Evolutionary conservation across 495 filamentous ascomycete species (phyloP), one percentile per base, ranked within the genome.

Genomic region (Copromyces sp.): DNA sequence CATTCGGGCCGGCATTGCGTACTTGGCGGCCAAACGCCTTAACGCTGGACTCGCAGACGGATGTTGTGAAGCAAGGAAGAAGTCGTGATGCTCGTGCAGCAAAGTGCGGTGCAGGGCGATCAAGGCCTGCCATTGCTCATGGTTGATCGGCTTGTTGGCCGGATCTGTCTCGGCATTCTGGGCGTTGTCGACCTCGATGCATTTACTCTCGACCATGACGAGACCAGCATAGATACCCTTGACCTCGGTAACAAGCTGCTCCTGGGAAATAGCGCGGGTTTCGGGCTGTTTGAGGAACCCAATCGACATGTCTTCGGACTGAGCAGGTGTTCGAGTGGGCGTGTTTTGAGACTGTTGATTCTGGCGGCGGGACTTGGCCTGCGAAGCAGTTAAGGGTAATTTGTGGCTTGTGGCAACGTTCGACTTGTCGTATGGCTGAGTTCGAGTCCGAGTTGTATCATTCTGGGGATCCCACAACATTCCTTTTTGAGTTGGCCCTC

Each of bases 1-100:
- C 89, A 96, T 92, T 1, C 93, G 82, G 4, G 90, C 90, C 0
- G 93, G 92, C 91, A 96, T 94, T 2, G 86, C 86, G 73, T 94
- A 93, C 72, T 91, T 91, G 6, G 87, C 83, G 0, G 92, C 88
- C 2, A 94, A 75, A 7, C 83, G 79, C 70, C 86, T 77, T 3
- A 95, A 73, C 3, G 87, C 86, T 1, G 83, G 83, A 68, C 39
- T 91, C 81, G 92, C 90, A 0, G 87, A 87, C 0, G 91, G 92
- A 74, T 95, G 91, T 73, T 94, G 92, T 1, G 89, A 90, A 0
- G 91, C 91, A 0, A 94, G 81, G 69, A 95, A 90, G 74, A 93
- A 93, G 70, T 93, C 92, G 74, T 94, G 91, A 73, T 93, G 90
- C 70, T 94, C 91, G 71, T 92, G 86, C 0, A 94, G 80, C 12